Percentiles rank a stretch among this genome's conserved stretches.
Evolutionary conservation across 1,284 basidiomycete species (phyloP).

Genomic region (Cystobasidium pallidum): DNA sequence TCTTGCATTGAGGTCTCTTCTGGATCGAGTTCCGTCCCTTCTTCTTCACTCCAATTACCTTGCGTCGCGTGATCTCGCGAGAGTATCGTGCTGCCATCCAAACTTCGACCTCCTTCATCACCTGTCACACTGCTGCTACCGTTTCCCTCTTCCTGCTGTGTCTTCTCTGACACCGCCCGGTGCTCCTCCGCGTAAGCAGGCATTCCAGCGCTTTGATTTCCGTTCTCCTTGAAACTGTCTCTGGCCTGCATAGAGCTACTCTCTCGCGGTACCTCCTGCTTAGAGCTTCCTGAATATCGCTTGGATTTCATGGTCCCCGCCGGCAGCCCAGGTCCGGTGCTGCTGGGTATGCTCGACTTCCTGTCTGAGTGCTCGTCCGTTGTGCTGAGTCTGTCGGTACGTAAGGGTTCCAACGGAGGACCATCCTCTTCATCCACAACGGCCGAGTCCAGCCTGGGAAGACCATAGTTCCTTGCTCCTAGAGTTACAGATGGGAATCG

Average conservation of each 20-base stretch:
- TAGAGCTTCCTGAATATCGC: background rate
- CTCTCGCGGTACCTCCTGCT: background rate
- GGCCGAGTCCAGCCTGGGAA: conserved; percentile 25
- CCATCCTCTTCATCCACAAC: conserved; percentile 39
- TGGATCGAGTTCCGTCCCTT: conserved; percentile 21
- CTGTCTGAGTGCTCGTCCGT: background rate
- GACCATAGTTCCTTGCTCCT: background rate
- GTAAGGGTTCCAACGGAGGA: conserved; percentile 10
- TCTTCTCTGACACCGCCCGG: background rate
- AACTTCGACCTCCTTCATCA: background rate
- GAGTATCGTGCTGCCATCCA: background rate
- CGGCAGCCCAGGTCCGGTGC: background rate
- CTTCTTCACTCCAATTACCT: conserved; percentile 15
- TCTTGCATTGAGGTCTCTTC: background rate
- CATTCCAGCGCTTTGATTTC: background rate
- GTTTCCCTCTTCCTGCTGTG: background rate
- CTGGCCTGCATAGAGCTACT: background rate
- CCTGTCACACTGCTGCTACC: background rate
- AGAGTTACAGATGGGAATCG: background rate
- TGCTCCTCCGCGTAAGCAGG: background rate
- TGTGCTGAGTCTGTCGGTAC: background rate
- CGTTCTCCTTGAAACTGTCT: background rate
- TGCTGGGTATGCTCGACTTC: background rate
- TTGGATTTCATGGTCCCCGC: background rate
- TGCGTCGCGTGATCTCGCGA: conserved; percentile 10